Evolutionary conservation across 768 basidiomycete genomes (phyloP).

Genomic region (Boletus coccyginus): DNA sequence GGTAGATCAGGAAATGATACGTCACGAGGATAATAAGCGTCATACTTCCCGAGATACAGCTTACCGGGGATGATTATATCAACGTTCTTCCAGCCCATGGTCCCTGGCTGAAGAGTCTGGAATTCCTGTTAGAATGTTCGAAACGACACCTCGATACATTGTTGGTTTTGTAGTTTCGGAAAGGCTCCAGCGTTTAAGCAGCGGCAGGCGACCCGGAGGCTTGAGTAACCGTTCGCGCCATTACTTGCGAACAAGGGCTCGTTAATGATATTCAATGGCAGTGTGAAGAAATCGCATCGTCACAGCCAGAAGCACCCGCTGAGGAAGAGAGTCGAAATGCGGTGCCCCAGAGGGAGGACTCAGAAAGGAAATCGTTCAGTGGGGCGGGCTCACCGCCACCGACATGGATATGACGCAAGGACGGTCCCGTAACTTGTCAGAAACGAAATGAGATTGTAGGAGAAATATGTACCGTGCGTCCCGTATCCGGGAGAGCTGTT

Average conservation of each 20-base stretch:
- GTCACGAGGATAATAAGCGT: constrained; percentile 25
- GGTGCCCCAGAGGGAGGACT: constrained; percentile 32
- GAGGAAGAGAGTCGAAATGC: constrained; percentile 24
- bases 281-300: constrained; percentile 31
- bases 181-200: constrained; percentile 17
- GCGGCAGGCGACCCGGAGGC: constrained; percentile 29
- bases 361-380: constrained; percentile 13
- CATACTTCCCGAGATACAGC: constrained; percentile 75
- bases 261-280: constrained; percentile 24
- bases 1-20: constrained; percentile 45
- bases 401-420: constrained; percentile 25
- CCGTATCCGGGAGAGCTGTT: constrained; percentile 20
- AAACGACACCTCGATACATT: constrained; percentile 19
- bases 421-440: constrained; percentile 4
- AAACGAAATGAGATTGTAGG: constrained; percentile 10
- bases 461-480: constrained; percentile 6
- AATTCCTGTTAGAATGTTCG: constrained; percentile 30
- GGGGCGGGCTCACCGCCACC: constrained; percentile 34
- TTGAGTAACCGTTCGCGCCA: constrained; percentile 31
- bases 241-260: constrained; percentile 19
- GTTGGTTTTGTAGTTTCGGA: constrained; percentile 35
- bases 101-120: constrained; percentile 20
- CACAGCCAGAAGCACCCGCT: constrained; percentile 33
- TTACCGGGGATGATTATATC: constrained; percentile 61
- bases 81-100: constrained; percentile 61